phyloP scores from a whole-genome alignment of 2,329 filamentous ascomycete species.

The Keithomyces neogunnii region DNA sequence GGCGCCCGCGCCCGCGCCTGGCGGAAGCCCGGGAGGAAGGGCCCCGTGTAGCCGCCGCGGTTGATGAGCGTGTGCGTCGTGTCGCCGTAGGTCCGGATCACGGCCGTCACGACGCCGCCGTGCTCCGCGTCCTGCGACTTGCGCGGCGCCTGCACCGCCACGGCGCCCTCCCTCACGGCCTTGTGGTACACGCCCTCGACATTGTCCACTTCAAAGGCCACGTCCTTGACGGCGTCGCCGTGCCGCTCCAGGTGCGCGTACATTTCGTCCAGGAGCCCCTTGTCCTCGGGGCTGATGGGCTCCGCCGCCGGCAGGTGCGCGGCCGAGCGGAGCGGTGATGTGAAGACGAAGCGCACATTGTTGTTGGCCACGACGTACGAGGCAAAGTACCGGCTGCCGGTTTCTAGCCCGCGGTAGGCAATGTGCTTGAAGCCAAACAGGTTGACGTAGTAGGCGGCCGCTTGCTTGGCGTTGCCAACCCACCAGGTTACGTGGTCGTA shows the following conservation, averaged over 20 bases:
- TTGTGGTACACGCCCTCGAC: constrained; percentile 70
- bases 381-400: constrained; percentile 69
- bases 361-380: constrained; percentile 79
- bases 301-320: constrained; percentile 48
- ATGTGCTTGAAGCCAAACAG: constrained; percentile 79
- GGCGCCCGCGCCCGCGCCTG: constrained; percentile 34
- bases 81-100: constrained; percentile 87
- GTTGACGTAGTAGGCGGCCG: constrained; percentile 77
- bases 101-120: constrained; percentile 64
- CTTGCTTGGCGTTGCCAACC: constrained; percentile 94
- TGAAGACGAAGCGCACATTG: constrained; percentile 73
- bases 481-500: constrained; percentile 96
- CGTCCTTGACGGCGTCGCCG: constrained; percentile 90
- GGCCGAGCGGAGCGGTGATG: constrained; percentile 64
- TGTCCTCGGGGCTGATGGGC: constrained; percentile 54
- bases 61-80: constrained; percentile 90
- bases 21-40: constrained; percentile 79
- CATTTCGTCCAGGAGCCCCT: constrained; percentile 60
- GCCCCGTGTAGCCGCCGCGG: constrained; percentile 58
- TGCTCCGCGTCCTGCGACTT: constrained; percentile 46
- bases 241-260: constrained; percentile 78
- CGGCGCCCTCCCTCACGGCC: constrained; percentile 58
- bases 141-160: constrained; percentile 53
- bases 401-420: constrained; percentile 84
- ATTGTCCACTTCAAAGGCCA: constrained; percentile 89